phyloP scores from a whole-genome alignment of 495 filamentous ascomycete species.

The Cercophora sp. region DNA sequence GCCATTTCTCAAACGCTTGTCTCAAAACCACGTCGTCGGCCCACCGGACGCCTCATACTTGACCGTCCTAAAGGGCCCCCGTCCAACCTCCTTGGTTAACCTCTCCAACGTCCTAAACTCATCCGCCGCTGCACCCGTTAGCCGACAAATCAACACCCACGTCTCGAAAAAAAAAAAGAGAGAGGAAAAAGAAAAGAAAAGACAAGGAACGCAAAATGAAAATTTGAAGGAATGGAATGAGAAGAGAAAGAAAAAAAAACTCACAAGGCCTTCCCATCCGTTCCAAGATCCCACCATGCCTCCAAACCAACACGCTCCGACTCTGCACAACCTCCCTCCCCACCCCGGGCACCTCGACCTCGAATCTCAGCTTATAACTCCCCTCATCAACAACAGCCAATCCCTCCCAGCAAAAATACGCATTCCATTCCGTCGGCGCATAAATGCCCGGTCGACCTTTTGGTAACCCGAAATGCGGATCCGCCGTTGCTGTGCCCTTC shows the following conservation, averaged over 20 bases:
- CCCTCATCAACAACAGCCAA: not conserved
- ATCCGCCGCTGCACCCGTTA: not conserved
- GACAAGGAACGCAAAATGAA: too few species aligned
- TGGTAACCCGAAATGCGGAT: not conserved
- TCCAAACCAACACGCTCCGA: slow-evolving; percentile 1
- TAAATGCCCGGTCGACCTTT: not conserved
- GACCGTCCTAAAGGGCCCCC: slow-evolving; percentile 1
- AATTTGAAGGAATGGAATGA: too few species aligned
- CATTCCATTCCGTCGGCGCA: not conserved
- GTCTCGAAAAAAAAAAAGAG: too few species aligned
- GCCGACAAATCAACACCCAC: too few species aligned
- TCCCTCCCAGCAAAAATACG: slow-evolving; percentile 9
- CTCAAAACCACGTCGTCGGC: slow-evolving; percentile 5
- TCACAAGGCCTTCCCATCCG: not conserved
- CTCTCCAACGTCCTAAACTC: slow-evolving; percentile 5
- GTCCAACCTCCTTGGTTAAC: slow-evolving; percentile 1
- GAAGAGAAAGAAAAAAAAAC: not conserved
- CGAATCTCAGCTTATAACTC: slow-evolving; percentile 1
- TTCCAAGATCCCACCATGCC: not conserved
- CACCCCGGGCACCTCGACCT: slow-evolving; percentile 1
- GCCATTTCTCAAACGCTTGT: too few species aligned
- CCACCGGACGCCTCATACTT: not conserved
- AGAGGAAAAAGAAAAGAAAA: too few species aligned
- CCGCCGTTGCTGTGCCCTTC: not conserved
- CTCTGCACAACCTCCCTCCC: slow-evolving; percentile 3